Evolutionary conservation across 169 alveolate genomes (phyloP), one percentile per base, ranked within the genome.

Genomic region (Cryptosporidium tyzzeri): DNA sequence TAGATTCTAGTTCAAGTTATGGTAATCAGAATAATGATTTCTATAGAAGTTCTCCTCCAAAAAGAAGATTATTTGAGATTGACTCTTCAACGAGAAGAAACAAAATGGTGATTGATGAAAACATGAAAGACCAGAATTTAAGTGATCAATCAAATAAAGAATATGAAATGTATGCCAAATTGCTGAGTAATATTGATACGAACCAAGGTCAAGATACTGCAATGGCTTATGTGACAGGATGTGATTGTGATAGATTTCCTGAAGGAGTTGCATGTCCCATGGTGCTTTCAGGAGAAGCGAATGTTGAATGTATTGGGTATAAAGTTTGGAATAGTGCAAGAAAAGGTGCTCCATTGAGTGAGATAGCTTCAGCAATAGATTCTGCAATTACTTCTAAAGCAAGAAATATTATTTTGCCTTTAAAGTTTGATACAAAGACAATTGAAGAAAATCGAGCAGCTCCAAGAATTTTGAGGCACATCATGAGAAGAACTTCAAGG

Each of bases 201-300:
- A 80, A 62, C 35, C 89, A 80, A 65, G 89, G 89, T 9, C 89
- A 80, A 45, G 89, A 80, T 48, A 80, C 89, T 21, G 89, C 89
- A 44, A 80, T 80, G 89, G 89, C 89, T 12, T 80, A 80, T 80
- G 89, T 80, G 16, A 65, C 89, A 65, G 89, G 89, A 31, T 80
- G 89, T 26, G 89, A 80, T 48, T 80, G 89, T 45, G 51, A 80
- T 10, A 31, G 74, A 16, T 80, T 80, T 80, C 89, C 89, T 31
- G 62, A 62, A 18, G 89, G 89, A 14, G 48, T 80, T 23, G 89
- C 75, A 2, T 80, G 89, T 41, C 89, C 89, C 10, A 23, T 80
- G 65, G 89, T 80, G 26, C 53, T 80, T 41, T 80, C 89, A 21
- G 89, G 89, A 80, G 89, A 80, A 62, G 67, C 70, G 29, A 62